phyloP scores from a whole-genome alignment of 1,284 basidiomycete genomes.

The Anthracocystis setariae region DNA sequence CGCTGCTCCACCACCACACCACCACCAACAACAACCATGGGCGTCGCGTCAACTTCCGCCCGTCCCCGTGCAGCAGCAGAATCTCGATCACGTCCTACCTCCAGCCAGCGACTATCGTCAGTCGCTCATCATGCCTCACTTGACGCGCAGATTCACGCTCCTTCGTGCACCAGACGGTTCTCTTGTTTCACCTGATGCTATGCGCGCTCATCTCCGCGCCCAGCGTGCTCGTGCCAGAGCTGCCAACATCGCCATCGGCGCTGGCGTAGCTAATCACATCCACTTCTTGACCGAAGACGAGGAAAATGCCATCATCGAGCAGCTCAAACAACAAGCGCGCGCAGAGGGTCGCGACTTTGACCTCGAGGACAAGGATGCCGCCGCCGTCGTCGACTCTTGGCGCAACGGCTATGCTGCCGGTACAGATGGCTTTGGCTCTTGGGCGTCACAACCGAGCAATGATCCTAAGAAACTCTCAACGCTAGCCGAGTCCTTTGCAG shows the following conservation, averaged over 20 bases:
- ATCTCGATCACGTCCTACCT: slow-evolving; percentile 42
- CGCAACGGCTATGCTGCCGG: slow-evolving; percentile 40
- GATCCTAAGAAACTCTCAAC: slow-evolving; percentile 19
- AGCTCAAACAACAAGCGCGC: slow-evolving; percentile 50
- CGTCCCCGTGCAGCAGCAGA: slow-evolving; percentile 10
- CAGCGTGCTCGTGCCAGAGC: slow-evolving; percentile 59
- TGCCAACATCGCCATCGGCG: slow-evolving; percentile 27
- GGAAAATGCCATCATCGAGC: slow-evolving; percentile 62
- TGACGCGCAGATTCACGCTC: slow-evolving; percentile 59
- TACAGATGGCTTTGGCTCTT: slow-evolving; percentile 57
- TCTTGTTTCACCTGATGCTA: slow-evolving; percentile 60
- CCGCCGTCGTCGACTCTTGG: slow-evolving; percentile 22
- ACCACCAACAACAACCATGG: slow-evolving; percentile 4
- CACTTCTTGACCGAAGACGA: slow-evolving; percentile 63
- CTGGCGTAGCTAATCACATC: slow-evolving; percentile 14
- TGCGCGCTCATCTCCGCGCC: slow-evolving; percentile 59
- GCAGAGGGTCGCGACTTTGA: slow-evolving; percentile 44
- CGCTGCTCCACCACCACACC: not conserved
- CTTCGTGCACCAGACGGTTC: slow-evolving; percentile 58
- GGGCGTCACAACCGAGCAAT: slow-evolving; percentile 24
- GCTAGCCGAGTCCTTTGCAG: slow-evolving; percentile 43
- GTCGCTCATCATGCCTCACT: slow-evolving; percentile 64
- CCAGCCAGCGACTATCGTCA: slow-evolving; percentile 53
- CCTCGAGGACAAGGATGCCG: slow-evolving; percentile 14
- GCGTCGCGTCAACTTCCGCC: slow-evolving; percentile 5